These are phyloP conservation scores for Exophiala sideris DNA, from an alignment of 2,329 filamentous ascomycete species.

Conservation along the genomic window DNA sequence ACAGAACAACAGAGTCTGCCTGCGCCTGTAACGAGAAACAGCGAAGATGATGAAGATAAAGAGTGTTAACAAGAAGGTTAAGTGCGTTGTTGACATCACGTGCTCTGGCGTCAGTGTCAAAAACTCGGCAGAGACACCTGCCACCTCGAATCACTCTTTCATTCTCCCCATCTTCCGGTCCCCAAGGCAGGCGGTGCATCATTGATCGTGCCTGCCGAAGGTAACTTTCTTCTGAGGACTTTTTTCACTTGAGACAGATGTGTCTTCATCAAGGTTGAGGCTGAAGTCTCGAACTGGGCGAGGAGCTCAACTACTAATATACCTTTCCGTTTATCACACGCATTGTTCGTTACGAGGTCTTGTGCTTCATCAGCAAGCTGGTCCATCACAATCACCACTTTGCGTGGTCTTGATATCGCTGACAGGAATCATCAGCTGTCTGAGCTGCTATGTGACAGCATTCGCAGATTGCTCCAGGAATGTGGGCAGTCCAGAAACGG, in stretches of 20 bases:
- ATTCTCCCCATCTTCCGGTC: not conserved
- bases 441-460: not conserved
- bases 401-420: not conserved
- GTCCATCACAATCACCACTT: not conserved
- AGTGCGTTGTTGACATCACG: not conserved
- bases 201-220: not conserved
- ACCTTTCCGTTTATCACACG: not conserved
- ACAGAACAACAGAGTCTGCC: too few species aligned
- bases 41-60: too few species aligned
- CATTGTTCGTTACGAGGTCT: not conserved
- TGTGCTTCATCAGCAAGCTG: not conserved
- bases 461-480: not conserved
- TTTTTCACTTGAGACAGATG: not conserved
- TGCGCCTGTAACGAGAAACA: too few species aligned
- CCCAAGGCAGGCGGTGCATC: not conserved
- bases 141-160: not conserved
- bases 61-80: not conserved
- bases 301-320: not conserved
- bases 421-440: conserved; percentile 5
- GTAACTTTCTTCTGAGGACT: not conserved
- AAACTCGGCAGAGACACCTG: not conserved
- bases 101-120: not conserved
- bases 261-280: not conserved
- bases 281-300: not conserved
- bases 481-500: not conserved